Evolutionary conservation across 257 asterid genomes (phyloP), one percentile per base, ranked within the genome.

Genomic region (Penstemon barbatus): DNA sequence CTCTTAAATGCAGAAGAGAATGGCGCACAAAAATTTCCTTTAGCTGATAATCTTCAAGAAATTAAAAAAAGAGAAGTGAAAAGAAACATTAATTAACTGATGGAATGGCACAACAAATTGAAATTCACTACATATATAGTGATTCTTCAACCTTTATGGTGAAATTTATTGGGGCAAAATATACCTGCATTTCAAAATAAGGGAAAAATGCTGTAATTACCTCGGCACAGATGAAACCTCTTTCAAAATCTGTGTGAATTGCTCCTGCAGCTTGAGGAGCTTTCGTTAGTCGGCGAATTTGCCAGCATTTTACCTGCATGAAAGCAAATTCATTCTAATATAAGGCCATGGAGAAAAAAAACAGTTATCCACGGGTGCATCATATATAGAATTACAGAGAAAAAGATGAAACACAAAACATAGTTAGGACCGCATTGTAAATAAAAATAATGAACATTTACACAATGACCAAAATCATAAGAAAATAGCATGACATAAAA

Each of bases 221-320:
- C 97, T 93, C 99, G 45, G 99, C 99, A 68, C 99, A 93, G 55
- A 93, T 93, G 85, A 93, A 93, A 39, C 99, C 99, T 74, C 72
- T 87, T 74, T 93, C 99, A 79, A 93, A 93, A 83, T 93, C 99
- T 64, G 96, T 64, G 77, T 93, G 99, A 83, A 93, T 93, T 49
- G 99, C 44, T 80, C 99, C 99, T 55, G 99, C 99, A 51, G 99
- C 97, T 83, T 93, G 97, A 70, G 99, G 97, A 77, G 97, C 96
- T 81, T 93, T 93, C 61, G 86, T 77, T 60, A 70, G 91, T 63
- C 97, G 85, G 65, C 96, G 84, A 73, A 93, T 89, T 87, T 93
- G 99, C 99, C 99, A 93, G 83, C 99, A 93, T 77, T 93, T 93
- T 1, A 93, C 99, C 99, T 93, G 84, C 72, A 78, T 12, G 49